Conservation (phyloP, 139 green algal genomes). For the Coccomyxa sp. region DNA sequence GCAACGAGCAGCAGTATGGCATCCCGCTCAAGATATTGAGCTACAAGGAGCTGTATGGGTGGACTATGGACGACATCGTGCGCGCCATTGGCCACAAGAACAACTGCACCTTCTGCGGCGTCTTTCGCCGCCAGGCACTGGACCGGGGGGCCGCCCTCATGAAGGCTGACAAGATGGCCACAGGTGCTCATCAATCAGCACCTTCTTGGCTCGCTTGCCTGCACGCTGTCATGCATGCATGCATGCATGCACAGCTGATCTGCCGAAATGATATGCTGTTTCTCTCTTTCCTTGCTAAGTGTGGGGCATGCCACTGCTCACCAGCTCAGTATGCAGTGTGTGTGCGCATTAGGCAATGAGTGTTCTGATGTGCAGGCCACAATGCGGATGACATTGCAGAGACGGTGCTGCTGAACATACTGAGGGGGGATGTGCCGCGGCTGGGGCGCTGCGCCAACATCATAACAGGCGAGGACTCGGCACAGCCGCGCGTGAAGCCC, state of each 20-base stretch:
- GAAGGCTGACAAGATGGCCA: conserved; percentile 69
- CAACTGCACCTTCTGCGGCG: conserved; percentile 99
- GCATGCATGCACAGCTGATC: background rate
- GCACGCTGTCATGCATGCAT: background rate
- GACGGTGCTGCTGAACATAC: conserved; percentile 95
- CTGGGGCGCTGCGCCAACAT: conserved; percentile 76
- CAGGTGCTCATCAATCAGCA: conserved; percentile 25
- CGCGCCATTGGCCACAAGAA: conserved; percentile 77
- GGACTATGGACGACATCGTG: conserved; percentile 99
- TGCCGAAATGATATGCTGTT: background rate
- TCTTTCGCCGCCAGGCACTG: conserved; percentile 87
- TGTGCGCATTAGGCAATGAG: too few species aligned
- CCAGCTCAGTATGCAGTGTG: too few species aligned
- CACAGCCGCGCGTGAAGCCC: conserved; percentile 90
- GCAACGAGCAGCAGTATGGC: conserved; percentile 79
- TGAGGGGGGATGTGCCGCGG: conserved; percentile 84
- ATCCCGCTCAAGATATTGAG: conserved; percentile 86
- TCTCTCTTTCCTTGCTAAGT: too few species aligned
- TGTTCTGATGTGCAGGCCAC: conserved; percentile 57
- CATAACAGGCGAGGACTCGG: conserved; percentile 70
- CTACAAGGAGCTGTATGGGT: conserved; percentile 95
- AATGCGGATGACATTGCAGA: conserved; percentile 98
- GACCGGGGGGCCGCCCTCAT: conserved; percentile 78
- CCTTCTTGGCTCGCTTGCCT: background rate
- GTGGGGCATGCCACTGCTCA: too few species aligned